Evolutionary conservation across 179 eudicot species (phyloP), one percentile per base, ranked within the genome.

Genomic region (Gypsophila paniculata): DNA sequence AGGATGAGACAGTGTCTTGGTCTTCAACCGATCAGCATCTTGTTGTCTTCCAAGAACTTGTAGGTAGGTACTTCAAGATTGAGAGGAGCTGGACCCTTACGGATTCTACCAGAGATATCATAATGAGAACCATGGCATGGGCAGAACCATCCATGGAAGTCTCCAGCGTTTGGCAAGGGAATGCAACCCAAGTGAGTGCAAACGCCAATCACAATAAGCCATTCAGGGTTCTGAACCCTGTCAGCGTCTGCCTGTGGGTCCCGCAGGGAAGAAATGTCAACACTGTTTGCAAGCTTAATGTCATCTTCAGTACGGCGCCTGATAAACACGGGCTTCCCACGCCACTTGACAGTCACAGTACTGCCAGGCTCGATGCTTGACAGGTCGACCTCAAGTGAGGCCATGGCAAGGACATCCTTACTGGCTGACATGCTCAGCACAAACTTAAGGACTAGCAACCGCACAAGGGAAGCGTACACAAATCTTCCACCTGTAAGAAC

Each of bases 41-140:
- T 88, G 81, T 79, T 83, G 29, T 88, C 96, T 2, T 88, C 92
- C 80, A 90, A 73, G 89, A 90, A 90, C 63, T 72, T 21, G 85
- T 90, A 88, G 14, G 89, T 83, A 34, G 96, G 96, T 68, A 90
- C 90, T 84, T 88, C 93, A 36, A 90, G 88, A 76, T 90, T 88
- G 77, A 66, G 82, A 10, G 96, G 96, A 26, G 96, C 96, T 0
- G 89, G 96, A 1, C 96, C 96, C 82, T 89, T 89, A 6, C 91
- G 88, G 21, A 86, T 85, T 81, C 90, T 84, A 49, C 96, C 92
- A 62, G 96, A 88, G 21, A 86, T 85, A 57, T 89, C 96, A 39
- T 89, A 89, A 63, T 88, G 96, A 68, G 92, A 88, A 69, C 92
- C 92, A 68, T 88, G 92, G 80, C 92, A 88, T 2, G 92, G 92